These are phyloP conservation scores for Tetrapisispora taiwanensis DNA, from an alignment of 805 yeast genomes.

Conservation along the genomic window DNA sequence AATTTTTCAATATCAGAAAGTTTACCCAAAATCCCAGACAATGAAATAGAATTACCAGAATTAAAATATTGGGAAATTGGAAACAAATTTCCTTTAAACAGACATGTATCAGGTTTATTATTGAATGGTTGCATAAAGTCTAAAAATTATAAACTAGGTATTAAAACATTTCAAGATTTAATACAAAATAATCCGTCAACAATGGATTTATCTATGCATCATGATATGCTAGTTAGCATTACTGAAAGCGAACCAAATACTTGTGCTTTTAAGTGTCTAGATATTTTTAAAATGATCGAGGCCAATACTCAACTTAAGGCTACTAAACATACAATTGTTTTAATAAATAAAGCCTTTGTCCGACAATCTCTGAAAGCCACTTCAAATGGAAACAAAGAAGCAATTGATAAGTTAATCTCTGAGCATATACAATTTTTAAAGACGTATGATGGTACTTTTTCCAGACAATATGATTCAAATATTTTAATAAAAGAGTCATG, in stretches of 20 bases:
- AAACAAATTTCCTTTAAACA: slow-evolving; percentile 8
- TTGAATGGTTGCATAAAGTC: slow-evolving; percentile 11
- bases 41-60: slow-evolving; percentile 7
- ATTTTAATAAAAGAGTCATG: slow-evolving; percentile 17
- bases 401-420: slow-evolving; percentile 6
- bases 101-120: slow-evolving; percentile 15
- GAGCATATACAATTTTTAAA: slow-evolving; percentile 12
- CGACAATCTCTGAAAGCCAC: slow-evolving; percentile 16
- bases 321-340: slow-evolving; percentile 12
- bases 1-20: slow-evolving; percentile 3
- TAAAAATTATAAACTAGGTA: slow-evolving; percentile 13
- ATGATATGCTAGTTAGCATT: slow-evolving; percentile 9
- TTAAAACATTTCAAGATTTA: slow-evolving; percentile 8
- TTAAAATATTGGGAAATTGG: slow-evolving; percentile 12
- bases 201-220: slow-evolving; percentile 16
- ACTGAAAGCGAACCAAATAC: slow-evolving; percentile 9
- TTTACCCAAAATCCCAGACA: not conserved
- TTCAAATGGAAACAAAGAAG: slow-evolving; percentile 6
- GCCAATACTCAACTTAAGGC: slow-evolving; percentile 4
- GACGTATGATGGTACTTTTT: slow-evolving; percentile 11
- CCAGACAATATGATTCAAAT: slow-evolving; percentile 6
- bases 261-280: slow-evolving; percentile 12
- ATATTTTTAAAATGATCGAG: slow-evolving; percentile 10
- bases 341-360: slow-evolving; percentile 20
- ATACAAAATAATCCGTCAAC: slow-evolving; percentile 2